Evolutionary conservation across 352 stramenopile species (phyloP).

Genomic region (Phytophthora lateralis): DNA sequence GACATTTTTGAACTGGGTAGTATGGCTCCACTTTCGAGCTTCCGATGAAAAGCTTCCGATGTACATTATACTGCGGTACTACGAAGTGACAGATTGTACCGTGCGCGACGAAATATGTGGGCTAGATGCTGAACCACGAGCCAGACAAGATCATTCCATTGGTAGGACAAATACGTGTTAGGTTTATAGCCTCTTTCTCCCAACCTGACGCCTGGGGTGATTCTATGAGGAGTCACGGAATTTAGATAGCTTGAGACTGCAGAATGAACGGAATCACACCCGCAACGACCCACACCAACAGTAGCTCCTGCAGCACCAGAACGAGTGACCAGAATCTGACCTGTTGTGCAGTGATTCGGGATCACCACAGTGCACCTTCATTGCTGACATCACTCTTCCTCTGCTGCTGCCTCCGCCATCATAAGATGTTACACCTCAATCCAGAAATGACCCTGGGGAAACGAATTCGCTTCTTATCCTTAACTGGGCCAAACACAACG

Average conservation of each 20-base stretch:
- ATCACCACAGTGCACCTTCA: slow-evolving; percentile 4
- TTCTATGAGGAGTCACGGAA: slow-evolving; percentile 18
- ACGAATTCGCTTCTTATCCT: slow-evolving; percentile 1
- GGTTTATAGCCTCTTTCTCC: slow-evolving; percentile 4
- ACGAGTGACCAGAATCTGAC: not conserved
- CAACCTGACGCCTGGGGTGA: slow-evolving; percentile 6
- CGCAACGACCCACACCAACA: slow-evolving; percentile 13
- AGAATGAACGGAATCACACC: slow-evolving; percentile 24
- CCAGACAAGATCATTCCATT: slow-evolving; percentile 4
- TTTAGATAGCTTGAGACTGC: slow-evolving; percentile 26
- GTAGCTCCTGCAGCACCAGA: slow-evolving; percentile 9
- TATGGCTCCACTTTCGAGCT: not conserved
- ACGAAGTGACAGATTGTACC: slow-evolving; percentile 25
- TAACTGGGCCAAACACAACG: not conserved
- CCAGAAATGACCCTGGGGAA: slow-evolving; percentile 6
- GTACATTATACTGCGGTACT: slow-evolving; percentile 34
- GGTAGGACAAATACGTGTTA: slow-evolving; percentile 8
- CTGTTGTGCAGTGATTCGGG: not conserved
- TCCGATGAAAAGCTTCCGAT: slow-evolving; percentile 25
- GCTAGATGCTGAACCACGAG: slow-evolving; percentile 22
- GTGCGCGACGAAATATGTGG: slow-evolving; percentile 15
- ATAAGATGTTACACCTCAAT: not conserved
- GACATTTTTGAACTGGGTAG: slow-evolving; percentile 7
- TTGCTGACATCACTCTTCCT: not conserved
- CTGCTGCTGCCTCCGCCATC: not conserved